These are phyloP conservation scores for Conoideocrella luteorostrata DNA, from an alignment of 2,329 filamentous ascomycete genomes.

Conservation along the genomic window DNA sequence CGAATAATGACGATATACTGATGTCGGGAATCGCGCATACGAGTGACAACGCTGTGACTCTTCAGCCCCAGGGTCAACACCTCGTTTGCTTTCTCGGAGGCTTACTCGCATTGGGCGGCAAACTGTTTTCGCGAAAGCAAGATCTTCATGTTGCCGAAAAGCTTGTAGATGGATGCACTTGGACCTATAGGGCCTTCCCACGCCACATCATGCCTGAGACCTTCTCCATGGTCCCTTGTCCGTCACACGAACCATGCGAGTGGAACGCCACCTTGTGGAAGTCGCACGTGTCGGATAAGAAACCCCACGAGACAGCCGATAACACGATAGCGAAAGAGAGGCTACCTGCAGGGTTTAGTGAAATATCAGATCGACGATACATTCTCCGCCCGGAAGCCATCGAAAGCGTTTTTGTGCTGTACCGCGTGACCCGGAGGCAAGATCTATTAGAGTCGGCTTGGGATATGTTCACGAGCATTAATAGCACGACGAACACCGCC, in stretches of 20 bases:
- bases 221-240: conserved; percentile 36
- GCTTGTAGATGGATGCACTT: conserved; percentile 61
- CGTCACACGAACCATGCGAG: conserved; percentile 15
- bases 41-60: conserved; percentile 33
- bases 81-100: conserved; percentile 53
- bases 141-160: conserved; percentile 57
- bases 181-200: conserved; percentile 56
- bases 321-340: conserved; percentile 18
- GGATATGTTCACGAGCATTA: conserved; percentile 44
- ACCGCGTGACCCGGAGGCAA: conserved; percentile 43
- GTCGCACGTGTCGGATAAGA: conserved; percentile 12
- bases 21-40: conserved; percentile 40
- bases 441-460: conserved; percentile 39
- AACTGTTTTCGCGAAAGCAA: conserved; percentile 51
- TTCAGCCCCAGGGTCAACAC: conserved; percentile 4
- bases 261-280: conserved; percentile 33
- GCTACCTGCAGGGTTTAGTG: conserved; percentile 55
- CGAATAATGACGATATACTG: conserved; percentile 55
- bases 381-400: conserved; percentile 46
- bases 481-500: conserved; percentile 38
- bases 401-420: conserved; percentile 47
- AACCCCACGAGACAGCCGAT: conserved; percentile 12
- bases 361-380: conserved; percentile 43
- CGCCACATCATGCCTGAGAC: conserved; percentile 55
- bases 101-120: conserved; percentile 61